A percentile compares a stretch with the other conserved stretches of the same genome.
Evolutionary conservation across 257 asterid species (phyloP).

Genomic region (Knoxia roxburghii): DNA sequence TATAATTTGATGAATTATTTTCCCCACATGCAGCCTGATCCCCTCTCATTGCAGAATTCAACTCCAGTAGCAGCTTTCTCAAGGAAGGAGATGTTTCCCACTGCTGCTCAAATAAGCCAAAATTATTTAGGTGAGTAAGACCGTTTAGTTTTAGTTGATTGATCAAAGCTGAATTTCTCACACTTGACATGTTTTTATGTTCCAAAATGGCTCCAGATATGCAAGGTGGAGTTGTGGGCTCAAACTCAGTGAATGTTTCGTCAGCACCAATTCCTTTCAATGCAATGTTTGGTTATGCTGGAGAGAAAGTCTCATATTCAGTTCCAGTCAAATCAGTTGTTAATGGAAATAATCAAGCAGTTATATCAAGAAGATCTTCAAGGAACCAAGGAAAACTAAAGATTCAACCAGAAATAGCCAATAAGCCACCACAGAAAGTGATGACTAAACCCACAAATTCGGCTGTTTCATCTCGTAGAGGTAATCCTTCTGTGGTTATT

Average conservation of each 20-base stretch:
- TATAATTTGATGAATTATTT: constrained; percentile 16
- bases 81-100: constrained; percentile 6
- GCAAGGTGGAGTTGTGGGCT: constrained; percentile 4
- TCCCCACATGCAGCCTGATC: constrained; percentile 11
- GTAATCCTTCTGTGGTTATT: constrained; percentile 3
- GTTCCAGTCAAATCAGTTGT: constrained; percentile 15
- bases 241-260: constrained; percentile 11
- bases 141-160: constrained; percentile 6
- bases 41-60: constrained; percentile 11
- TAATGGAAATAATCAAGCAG: constrained; percentile 6
- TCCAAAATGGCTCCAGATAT: constrained; percentile 12
- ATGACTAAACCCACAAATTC: constrained; percentile 11
- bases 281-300: background rate
- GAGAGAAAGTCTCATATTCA: constrained; percentile 9
- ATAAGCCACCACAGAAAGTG: constrained; percentile 3
- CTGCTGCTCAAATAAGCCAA: constrained; percentile 2
- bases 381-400: constrained; percentile 14
- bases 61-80: constrained; percentile 15
- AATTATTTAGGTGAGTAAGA: constrained; percentile 24
- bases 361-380: constrained; percentile 3
- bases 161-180: background rate
- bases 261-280: constrained; percentile 4
- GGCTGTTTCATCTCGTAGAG: constrained; percentile 11
- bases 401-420: constrained; percentile 10
- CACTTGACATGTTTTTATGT: constrained; percentile 5